These are phyloP conservation scores for Verticillium albo-atrum DNA, from an alignment of 2,329 filamentous ascomycete species.

Conservation along the genomic window DNA sequence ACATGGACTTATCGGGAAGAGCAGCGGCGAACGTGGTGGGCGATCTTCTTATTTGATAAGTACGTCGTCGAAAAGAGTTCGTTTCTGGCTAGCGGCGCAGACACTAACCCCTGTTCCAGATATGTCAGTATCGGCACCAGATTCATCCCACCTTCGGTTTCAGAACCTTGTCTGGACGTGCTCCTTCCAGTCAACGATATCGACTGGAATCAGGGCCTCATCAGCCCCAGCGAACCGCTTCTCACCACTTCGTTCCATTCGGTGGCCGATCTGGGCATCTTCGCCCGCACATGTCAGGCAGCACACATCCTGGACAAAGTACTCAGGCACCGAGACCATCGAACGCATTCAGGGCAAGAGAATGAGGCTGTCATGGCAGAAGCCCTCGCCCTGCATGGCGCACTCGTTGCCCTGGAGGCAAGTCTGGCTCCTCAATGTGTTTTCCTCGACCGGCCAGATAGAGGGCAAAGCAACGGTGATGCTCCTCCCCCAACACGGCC, in stretches of 20 bases:
- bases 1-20: conserved; percentile 15
- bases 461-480: not conserved
- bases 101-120: not conserved
- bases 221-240: conserved; percentile 11
- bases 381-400: conserved; percentile 8
- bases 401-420: not conserved
- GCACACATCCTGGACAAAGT: conserved; percentile 15
- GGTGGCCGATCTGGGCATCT: conserved; percentile 5
- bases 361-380: conserved; percentile 4
- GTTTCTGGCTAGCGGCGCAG: not conserved
- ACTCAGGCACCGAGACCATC: not conserved
- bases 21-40: conserved; percentile 15
- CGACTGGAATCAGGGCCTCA: conserved; percentile 12
- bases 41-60: conserved; percentile 15
- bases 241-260: conserved; percentile 10
- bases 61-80: not conserved
- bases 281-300: conserved; percentile 13
- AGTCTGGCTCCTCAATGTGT: not conserved
- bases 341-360: not conserved
- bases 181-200: conserved; percentile 14
- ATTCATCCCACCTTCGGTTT: conserved; percentile 4
- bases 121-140: conserved; percentile 8
- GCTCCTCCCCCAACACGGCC: not conserved
- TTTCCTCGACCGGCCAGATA: not conserved
- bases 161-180: conserved; percentile 8